Evolutionary conservation across 495 filamentous ascomycete species (phyloP).

Genomic region (Penicillium malachiteum): DNA sequence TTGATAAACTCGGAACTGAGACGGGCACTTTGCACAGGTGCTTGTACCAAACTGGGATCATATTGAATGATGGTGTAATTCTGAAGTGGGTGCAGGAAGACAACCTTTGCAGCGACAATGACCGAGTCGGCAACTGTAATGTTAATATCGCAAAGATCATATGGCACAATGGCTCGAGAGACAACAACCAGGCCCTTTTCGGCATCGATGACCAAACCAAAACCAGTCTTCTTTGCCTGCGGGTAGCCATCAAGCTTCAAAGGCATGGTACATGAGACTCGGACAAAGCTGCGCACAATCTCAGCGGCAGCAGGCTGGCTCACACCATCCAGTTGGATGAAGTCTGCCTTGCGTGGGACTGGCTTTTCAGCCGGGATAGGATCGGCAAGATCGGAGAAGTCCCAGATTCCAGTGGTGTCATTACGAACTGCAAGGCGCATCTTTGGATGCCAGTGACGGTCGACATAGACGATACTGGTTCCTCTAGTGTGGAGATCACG

Average conservation of each 20-base stretch:
- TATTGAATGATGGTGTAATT: conserved; percentile 97
- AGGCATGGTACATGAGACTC: conserved; percentile 87
- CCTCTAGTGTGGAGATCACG: conserved; percentile 91
- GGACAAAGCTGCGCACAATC: conserved; percentile 90
- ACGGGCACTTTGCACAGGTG: conserved; percentile 85
- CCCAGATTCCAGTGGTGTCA: conserved; percentile 88
- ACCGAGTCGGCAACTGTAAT: conserved; percentile 95
- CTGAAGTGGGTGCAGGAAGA: conserved; percentile 97
- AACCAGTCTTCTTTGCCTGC: conserved; percentile 85
- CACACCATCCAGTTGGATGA: conserved; percentile 87
- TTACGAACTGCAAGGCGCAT: conserved; percentile 94
- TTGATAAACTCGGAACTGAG: conserved; percentile 80
- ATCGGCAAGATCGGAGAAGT: conserved; percentile 82
- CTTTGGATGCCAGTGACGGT: conserved; percentile 91
- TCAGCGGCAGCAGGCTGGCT: conserved; percentile 86
- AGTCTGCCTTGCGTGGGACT: conserved; percentile 74
- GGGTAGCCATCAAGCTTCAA: conserved; percentile 96
- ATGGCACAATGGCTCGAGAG: conserved; percentile 89
- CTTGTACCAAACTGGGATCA: conserved; percentile 86
- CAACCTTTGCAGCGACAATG: conserved; percentile 86
- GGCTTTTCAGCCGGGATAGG: conserved; percentile 71
- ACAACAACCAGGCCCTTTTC: conserved; percentile 93
- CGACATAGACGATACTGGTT: conserved; percentile 87
- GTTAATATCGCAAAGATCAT: conserved; percentile 93
- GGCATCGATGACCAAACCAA: conserved; percentile 93